Evolutionary conservation across 768 basidiomycete genomes (phyloP), one percentile per base, ranked within the genome.

Genomic region (Tylopilus cervinicoccineus): DNA sequence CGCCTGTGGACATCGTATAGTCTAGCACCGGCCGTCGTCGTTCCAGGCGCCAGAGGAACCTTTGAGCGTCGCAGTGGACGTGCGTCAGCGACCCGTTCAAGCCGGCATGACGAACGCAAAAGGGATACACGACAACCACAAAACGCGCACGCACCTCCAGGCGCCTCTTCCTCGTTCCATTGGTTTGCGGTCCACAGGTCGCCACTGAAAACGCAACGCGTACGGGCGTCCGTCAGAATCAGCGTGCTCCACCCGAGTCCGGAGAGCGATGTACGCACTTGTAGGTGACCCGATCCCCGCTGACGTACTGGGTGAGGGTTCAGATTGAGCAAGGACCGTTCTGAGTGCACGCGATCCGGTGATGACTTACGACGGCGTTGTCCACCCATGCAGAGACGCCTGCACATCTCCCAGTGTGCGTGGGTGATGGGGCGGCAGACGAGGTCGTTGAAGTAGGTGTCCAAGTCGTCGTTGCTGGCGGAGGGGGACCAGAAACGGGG

Each of bases 11-110:
- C 34, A 36, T 19, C 34, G 5, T 17, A 19, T 19, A n/a, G 6
- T 40, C 42, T 43, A 43, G 42, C 42, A 43, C 10, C 16, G 9
- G 11, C 11, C 80, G 58, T 77, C 66, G 56, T 84, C 75, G 39
- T 68, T 69, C 83, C 83, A 84, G 40, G 77, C 79, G 45, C 73
- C 77, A 22, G 75, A 72, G 31, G 69, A 2, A 38, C 75, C 80
- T 81, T n/a, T 43, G 28, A 26, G n/a, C n/a, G 12, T 23, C 16
- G 11, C 16, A 6, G 12, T n/a, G 37, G 4, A 6, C 32, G 13
- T 16, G 20, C 10, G 27, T 50, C 24, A 55, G 42, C 10, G 34
- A 45, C 34, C 16, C 6, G n/a, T n/a, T n/a, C n/a, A n/a, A n/a
- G n/a, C n/a, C n/a, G 40, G 17, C 24, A 19, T 13, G 24, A 24